Evolutionary conservation across 129 eudicot species (phyloP).

Genomic region (Smallanthus sonchifolius): DNA sequence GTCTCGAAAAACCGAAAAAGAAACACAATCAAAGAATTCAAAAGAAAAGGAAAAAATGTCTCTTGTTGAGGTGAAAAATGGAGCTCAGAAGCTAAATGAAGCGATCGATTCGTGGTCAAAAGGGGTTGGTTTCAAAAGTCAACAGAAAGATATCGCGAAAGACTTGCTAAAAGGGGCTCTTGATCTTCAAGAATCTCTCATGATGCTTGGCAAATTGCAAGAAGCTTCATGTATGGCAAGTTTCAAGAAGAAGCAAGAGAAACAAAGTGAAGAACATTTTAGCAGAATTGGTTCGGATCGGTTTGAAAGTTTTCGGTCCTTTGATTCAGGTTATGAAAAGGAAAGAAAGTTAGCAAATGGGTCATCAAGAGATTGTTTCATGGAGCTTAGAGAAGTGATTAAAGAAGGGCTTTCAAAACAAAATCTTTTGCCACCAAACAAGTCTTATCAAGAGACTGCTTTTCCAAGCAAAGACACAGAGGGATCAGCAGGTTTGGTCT

Average conservation of each 20-base stretch:
- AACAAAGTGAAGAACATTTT: constrained; percentile 27
- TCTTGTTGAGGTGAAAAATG: constrained; percentile 55
- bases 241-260: constrained; percentile 50
- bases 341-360: constrained; percentile 44
- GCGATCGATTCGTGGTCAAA: constrained; percentile 69
- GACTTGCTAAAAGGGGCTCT: constrained; percentile 78
- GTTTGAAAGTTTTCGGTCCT: constrained; percentile 30
- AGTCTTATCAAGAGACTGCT: constrained; percentile 30
- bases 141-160: constrained; percentile 49
- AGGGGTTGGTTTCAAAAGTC: constrained; percentile 32
- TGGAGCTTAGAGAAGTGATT: constrained; percentile 68
- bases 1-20: constrained; percentile 26
- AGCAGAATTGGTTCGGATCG: constrained; percentile 28
- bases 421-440: constrained; percentile 55
- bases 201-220: constrained; percentile 65
- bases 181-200: constrained; percentile 67
- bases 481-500: constrained; percentile 11
- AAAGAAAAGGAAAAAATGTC: constrained; percentile 35
- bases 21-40: constrained; percentile 22
- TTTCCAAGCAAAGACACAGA: constrained; percentile 14
- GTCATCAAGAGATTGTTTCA: constrained; percentile 56
- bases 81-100: constrained; percentile 58
- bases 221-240: constrained; percentile 46
- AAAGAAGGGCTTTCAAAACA: constrained; percentile 66
- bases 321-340: constrained; percentile 27